Base-by-base conservation (phyloP, 495 filamentous ascomycete species). In the Aspergillus baeticus region DNA sequence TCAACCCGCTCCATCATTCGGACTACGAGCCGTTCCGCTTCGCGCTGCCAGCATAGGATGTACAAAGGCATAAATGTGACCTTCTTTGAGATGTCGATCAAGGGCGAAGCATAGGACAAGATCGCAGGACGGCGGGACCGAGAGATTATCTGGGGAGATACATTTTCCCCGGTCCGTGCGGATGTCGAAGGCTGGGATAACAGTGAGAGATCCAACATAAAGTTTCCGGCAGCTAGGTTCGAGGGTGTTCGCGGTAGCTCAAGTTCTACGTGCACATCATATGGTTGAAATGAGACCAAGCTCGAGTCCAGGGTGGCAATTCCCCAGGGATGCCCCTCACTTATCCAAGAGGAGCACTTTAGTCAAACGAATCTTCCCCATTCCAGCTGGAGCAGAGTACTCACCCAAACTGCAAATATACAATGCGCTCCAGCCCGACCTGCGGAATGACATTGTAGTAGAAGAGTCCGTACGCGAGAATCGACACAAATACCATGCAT, bases 171-270 rank as follows among this genome's bases (percentile, higher is more conserved):
- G 5, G 60, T 54, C 2, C 62, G 51, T 14, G 71, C 44, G 11
- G 67, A 60, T 29, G 67, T 62, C 4, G 67, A 67, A 13, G 66
- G 61, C 36, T 69, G 67, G 1, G 78, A 73, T 33, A 84, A 73
- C 11, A 93, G 76, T 14, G 82, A 74, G n/a, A 97, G 74, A 47
- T 90, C 85, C 13, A 96, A 74, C 92, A 98, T 98, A 79, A 98
- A 98, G 72, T 97, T 97, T 18, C 93, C 94, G 7, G 69, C 69
- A 10, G 66, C 75, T 73, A 81, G 63, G 49, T 83, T 83, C 1
- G 66, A 64, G 6, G 77, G 79, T 0, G 76, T 81, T 10, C 75
- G 84, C 11, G 90, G 90, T 1, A 94, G 77, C 70, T 85, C 89
- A 23, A 94, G 77, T 70, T 79, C 81, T 26, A 94, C 74, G 66